Evolutionary conservation across 2,329 filamentous ascomycete species (phyloP).

Genomic region (Phialophora chinensis): DNA sequence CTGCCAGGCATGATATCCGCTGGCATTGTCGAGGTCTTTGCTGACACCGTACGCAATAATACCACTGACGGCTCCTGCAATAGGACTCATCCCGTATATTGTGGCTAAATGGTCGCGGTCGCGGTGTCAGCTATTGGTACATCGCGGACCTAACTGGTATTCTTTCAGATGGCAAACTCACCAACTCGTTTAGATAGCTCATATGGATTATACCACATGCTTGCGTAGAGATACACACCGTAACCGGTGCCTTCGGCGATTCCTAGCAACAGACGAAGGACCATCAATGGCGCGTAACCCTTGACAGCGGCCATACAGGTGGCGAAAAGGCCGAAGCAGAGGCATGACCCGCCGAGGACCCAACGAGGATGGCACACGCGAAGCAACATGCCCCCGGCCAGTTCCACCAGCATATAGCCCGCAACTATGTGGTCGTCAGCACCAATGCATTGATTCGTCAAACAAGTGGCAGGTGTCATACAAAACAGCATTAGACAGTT

Average conservation of each 20-base stretch:
- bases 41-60: constrained; percentile 69
- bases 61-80: constrained; percentile 74
- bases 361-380: constrained; percentile 8
- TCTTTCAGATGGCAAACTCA: no score
- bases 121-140: neutral
- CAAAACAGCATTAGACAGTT: constrained; percentile 27
- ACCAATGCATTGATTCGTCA: neutral
- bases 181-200: constrained; percentile 4
- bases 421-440: constrained; percentile 11
- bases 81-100: constrained; percentile 63
- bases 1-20: constrained; percentile 64
- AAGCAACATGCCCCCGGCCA: constrained; percentile 9
- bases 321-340: constrained; percentile 18
- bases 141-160: neutral
- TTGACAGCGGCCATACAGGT: constrained; percentile 9
- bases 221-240: constrained; percentile 11
- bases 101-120: neutral
- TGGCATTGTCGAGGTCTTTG: constrained; percentile 60
- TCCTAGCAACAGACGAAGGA: constrained; percentile 19
- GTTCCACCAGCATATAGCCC: constrained; percentile 15
- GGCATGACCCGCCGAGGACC: constrained; percentile 7
- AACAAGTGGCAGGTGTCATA: constrained; percentile 3
- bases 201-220: constrained; percentile 22
- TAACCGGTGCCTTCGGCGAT: constrained; percentile 16
- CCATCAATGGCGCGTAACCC: constrained; percentile 19